Evolutionary conservation across 805 yeast species (phyloP), one percentile per base, ranked within the genome.

Genomic region (Yarrowia sp.): DNA sequence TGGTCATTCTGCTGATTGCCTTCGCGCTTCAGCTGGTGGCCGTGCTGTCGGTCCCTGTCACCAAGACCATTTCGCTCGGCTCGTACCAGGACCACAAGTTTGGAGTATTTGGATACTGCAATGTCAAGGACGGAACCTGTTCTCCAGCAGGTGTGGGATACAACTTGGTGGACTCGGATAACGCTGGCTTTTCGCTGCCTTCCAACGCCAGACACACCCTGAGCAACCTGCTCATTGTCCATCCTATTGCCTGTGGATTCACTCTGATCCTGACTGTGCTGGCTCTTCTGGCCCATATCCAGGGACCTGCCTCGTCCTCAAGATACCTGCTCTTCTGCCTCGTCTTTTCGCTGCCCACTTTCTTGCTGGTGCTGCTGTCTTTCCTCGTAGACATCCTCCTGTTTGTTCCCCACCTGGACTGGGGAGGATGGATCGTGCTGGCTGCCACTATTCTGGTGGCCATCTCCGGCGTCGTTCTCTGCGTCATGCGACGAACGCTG

Each of bases 381-480:
- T 90, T 94, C 72, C 79, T 93, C 70, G 91, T 91, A 3, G 98
- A 94, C 76, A 85, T 93, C 46, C 77, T 93, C 49, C 77, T 94
- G 64, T 94, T 94, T 74, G 83, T 88, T 1, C 90, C 93, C 2
- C 86, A 87, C 74, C 79, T 94, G 68, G 83, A 86, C 67, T 92
- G 92, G 87, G 84, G 89, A 55, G 97, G 97, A 35, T 94, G 98
- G 98, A 79, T 89, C 64, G 84, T 90, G 70, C 79, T 93, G 35
- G 86, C 86, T 0, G 85, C 94, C 0, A 85, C 95, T 0, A 84
- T 89, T 1, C 76, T 88, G 41, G 81, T 88, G 56, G 89, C 94
- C 0, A 71, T 88, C 1, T 82, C 86, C 38, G 87, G 91, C 0
- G 83, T 92, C 1, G 76, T 88, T 71, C 78, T 90, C 19, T 91